These are phyloP conservation scores for Sporobolomyces roseus DNA, from an alignment of 768 basidiomycete genomes.

Conservation along the genomic window DNA sequence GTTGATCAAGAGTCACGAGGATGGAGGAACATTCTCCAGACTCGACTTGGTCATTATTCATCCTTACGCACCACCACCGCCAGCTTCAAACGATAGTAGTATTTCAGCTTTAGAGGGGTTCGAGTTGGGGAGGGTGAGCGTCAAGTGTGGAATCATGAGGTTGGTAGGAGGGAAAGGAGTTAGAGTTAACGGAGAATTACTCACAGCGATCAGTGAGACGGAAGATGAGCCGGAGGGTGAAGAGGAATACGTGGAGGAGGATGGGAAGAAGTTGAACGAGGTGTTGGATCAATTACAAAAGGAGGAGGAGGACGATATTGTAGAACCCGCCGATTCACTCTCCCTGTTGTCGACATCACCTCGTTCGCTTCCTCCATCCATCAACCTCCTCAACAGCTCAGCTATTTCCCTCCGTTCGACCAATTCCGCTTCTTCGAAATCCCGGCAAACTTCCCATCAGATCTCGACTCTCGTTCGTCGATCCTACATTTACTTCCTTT, in stretches of 20 bases:
- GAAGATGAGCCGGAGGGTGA: constrained; percentile 53
- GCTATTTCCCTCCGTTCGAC: neutral
- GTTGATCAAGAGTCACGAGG: no score
- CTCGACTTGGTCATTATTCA: no score
- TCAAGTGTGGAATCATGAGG: constrained; percentile 69
- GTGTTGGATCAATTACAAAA: neutral
- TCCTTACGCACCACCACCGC: no score
- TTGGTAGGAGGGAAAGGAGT: constrained; percentile 69
- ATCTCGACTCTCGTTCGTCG: constrained; percentile 80
- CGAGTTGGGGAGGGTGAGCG: constrained; percentile 70
- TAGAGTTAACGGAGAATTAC: constrained; percentile 66
- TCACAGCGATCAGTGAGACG: constrained; percentile 54
- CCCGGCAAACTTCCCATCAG: constrained; percentile 40
- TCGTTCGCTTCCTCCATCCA: neutral
- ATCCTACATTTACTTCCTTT: constrained; percentile 97
- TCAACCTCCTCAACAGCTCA: neutral
- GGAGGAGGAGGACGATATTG: neutral
- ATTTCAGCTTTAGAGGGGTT: constrained; percentile 71
- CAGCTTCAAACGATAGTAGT: no score
- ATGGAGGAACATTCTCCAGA: no score
- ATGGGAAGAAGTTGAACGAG: neutral
- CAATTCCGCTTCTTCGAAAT: neutral
- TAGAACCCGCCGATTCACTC: neutral
- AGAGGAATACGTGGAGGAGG: neutral
- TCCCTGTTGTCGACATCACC: no score